These are phyloP conservation scores for Syzygium aromaticum DNA, from an alignment of 345 rosid species.

Conservation along the genomic window DNA sequence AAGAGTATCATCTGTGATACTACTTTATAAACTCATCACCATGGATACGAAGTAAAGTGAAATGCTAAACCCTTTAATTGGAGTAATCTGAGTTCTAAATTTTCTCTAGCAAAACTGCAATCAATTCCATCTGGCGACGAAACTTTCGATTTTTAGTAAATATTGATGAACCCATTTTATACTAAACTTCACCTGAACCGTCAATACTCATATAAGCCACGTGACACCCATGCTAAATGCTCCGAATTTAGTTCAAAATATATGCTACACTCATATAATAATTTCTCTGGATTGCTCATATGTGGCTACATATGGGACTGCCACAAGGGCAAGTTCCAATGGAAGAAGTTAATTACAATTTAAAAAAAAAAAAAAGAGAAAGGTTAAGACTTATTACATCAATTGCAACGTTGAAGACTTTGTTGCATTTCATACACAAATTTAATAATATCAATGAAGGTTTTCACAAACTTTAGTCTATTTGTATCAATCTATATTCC, in stretches of 20 bases:
- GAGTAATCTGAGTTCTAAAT: background rate
- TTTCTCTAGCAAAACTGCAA: background rate
- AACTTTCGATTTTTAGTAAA: no score
- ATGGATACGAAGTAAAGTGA: background rate
- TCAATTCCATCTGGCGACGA: no score
- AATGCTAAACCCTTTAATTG: background rate
- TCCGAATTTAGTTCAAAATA: background rate
- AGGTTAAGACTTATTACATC: background rate
- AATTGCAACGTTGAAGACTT: background rate
- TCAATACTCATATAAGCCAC: background rate
- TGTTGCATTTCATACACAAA: background rate
- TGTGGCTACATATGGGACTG: background rate
- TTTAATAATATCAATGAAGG: background rate
- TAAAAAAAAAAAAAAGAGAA: no score
- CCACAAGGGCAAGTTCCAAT: background rate
- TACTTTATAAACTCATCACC: background rate
- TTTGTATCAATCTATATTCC: background rate
- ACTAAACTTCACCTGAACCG: background rate
- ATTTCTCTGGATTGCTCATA: background rate
- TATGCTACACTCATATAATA: background rate
- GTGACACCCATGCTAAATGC: background rate
- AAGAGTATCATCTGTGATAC: background rate
- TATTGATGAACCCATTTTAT: no score
- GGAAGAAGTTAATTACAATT: background rate
- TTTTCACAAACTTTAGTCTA: background rate